These are phyloP conservation scores for Eragrostis nindensis DNA, from an alignment of 176 grass and related monocot species.

Conservation along the genomic window DNA sequence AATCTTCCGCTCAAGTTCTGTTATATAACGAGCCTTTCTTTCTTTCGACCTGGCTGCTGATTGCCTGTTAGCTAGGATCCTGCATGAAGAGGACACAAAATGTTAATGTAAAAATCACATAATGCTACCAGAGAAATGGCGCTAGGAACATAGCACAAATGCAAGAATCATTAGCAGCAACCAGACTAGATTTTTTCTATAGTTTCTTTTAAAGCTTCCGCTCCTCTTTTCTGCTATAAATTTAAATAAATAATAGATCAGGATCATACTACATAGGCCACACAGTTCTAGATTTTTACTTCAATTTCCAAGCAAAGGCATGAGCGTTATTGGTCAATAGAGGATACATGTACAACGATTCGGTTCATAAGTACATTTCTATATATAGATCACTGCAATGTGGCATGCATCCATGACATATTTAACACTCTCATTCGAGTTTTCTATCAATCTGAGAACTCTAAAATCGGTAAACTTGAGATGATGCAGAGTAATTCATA, in stretches of 20 bases:
- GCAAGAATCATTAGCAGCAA: constrained; percentile 21
- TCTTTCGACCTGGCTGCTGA: constrained; percentile 98
- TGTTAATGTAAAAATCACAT: constrained; percentile 30
- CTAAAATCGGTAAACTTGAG: not conserved
- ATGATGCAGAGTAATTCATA: not conserved
- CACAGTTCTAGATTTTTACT: not conserved
- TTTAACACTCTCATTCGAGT: not conserved
- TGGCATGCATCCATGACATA: not conserved
- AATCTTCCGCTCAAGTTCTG: constrained; percentile 93
- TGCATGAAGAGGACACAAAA: constrained; percentile 46
- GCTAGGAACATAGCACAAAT: not conserved
- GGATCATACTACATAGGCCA: not conserved
- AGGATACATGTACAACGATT: not conserved
- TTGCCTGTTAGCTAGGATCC: constrained; percentile 95
- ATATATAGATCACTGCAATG: not conserved
- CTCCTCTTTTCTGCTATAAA: constrained; percentile 3
- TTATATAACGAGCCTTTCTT: constrained; percentile 97
- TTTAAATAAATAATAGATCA: not conserved
- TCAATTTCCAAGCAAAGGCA: constrained; percentile 21
- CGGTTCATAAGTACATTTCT: not conserved
- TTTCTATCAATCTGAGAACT: constrained; percentile 8
- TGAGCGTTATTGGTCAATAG: not conserved
- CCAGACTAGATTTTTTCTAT: not conserved
- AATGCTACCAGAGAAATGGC: not conserved
- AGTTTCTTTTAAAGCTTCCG: not conserved